phyloP scores from a whole-genome alignment of 176 grass and related monocot genomes.

The Triticum monococcum region DNA sequence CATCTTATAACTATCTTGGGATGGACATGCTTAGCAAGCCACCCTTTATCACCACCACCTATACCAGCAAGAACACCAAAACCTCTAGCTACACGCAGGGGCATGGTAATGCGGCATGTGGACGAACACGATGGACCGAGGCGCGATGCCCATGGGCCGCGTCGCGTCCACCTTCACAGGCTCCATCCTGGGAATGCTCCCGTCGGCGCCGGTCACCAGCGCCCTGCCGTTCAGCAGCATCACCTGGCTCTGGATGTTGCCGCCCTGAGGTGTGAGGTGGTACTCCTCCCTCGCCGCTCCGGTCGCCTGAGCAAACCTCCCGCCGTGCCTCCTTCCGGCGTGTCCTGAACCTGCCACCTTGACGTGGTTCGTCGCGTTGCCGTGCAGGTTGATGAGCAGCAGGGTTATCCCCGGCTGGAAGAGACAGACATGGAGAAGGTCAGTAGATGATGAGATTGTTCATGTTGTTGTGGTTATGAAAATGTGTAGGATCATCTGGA shows the following conservation, averaged over 20 bases:
- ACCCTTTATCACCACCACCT: background rate
- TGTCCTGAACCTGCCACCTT: constrained; percentile 1
- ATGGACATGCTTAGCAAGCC: constrained; percentile 41
- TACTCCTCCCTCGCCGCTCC: constrained; percentile 56
- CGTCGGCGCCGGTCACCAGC: constrained; percentile 45
- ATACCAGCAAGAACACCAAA: background rate
- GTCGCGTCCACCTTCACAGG: constrained; percentile 30
- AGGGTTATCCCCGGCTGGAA: constrained; percentile 78
- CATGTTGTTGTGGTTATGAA: background rate
- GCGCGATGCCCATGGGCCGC: constrained; percentile 36
- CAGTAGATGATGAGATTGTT: background rate
- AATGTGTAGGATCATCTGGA: background rate
- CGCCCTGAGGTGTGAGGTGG: constrained; percentile 51
- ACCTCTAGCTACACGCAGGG: constrained; percentile 38
- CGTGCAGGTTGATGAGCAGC: constrained; percentile 83
- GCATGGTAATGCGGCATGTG: constrained; percentile 46
- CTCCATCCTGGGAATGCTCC: constrained; percentile 49
- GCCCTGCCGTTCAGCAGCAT: constrained; percentile 66
- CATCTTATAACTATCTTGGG: constrained; percentile 18
- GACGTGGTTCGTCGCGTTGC: constrained; percentile 44
- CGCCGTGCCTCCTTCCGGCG: background rate
- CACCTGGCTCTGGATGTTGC: constrained; percentile 63
- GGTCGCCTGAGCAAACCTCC: background rate
- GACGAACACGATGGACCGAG: constrained; percentile 61
- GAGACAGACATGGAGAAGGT: background rate